phyloP scores from a whole-genome alignment of 139 green algal genomes.

The Gonium pectorale region DNA sequence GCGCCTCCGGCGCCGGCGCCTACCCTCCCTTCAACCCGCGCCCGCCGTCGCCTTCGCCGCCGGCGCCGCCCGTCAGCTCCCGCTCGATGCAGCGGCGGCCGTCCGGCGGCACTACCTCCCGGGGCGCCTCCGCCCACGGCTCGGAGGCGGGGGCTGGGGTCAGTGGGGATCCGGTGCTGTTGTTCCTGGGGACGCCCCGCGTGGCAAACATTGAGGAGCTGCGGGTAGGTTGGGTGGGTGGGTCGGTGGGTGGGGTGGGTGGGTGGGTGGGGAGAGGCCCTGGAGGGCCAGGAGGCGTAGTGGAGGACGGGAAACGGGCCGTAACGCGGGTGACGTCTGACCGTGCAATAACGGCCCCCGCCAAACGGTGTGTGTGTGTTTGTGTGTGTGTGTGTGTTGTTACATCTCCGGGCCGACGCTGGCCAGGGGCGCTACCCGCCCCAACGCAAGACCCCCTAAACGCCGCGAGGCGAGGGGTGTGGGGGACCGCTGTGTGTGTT shows the following conservation, averaged over 20 bases:
- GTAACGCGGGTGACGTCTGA: too few species aligned
- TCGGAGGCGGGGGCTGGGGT: neutral
- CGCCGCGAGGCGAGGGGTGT: too few species aligned
- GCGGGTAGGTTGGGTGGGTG: neutral
- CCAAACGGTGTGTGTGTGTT: too few species aligned
- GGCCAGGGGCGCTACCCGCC: too few species aligned
- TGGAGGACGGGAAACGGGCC: neutral
- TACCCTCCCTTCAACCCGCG: neutral
- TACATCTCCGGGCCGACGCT: too few species aligned
- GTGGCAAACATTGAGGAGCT: conserved; percentile 15
- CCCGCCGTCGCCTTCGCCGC: neutral
- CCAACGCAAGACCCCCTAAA: too few species aligned
- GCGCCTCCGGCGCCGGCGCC: neutral
- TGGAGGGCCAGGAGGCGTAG: neutral
- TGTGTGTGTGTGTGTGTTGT: too few species aligned
- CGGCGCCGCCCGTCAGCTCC: neutral
- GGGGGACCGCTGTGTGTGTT: neutral
- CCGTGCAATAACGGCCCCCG: too few species aligned
- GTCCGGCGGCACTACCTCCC: neutral
- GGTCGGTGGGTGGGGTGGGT: neutral
- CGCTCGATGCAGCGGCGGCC: neutral
- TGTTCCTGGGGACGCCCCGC: conserved; percentile 11
- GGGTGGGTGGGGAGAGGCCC: neutral
- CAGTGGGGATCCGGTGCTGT: conserved; percentile 2
- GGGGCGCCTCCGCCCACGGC: neutral